Evolutionary conservation across 2,329 filamentous ascomycete genomes (phyloP).

Genomic region (Paramyrothecium sp.): DNA sequence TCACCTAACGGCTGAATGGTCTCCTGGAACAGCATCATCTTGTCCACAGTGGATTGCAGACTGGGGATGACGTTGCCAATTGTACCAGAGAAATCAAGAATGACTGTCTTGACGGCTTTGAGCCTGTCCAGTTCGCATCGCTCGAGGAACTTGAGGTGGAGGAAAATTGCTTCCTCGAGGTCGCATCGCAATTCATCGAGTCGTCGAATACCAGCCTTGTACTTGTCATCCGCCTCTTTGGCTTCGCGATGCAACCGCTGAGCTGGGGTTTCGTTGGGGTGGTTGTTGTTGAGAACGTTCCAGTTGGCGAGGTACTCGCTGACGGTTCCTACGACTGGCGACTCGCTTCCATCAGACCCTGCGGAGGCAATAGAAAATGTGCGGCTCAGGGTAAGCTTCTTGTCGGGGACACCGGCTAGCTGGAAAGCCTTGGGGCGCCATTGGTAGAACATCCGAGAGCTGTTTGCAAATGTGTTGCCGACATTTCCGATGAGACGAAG

Average conservation of each 20-base stretch:
- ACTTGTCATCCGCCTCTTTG: constrained; percentile 86
- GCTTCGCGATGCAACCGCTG: constrained; percentile 88
- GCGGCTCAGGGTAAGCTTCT: constrained; percentile 70
- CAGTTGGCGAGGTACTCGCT: constrained; percentile 88
- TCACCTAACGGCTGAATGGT: constrained; percentile 93
- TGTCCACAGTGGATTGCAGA: constrained; percentile 91
- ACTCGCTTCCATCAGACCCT: constrained; percentile 58
- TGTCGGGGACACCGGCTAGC: constrained; percentile 82
- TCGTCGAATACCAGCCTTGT: constrained; percentile 82
- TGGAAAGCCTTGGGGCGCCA: constrained; percentile 94
- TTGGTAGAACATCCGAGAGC: constrained; percentile 95
- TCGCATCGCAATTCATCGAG: constrained; percentile 90
- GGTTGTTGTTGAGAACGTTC: constrained; percentile 79
- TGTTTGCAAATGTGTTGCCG: constrained; percentile 94
- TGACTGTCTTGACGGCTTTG: constrained; percentile 97
- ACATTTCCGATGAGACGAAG: constrained; percentile 90
- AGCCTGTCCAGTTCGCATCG: constrained; percentile 93
- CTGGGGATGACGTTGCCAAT: constrained; percentile 98
- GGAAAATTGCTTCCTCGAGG: constrained; percentile 91
- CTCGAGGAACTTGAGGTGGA: constrained; percentile 94
- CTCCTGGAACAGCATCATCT: constrained; percentile 99
- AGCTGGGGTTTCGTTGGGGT: constrained; percentile 90
- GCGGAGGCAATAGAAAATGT: constrained; percentile 71
- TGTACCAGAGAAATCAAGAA: constrained; percentile 94
- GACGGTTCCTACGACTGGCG: constrained; percentile 77